phyloP scores from a whole-genome alignment of 306 rosid genomes.

The Lathyrus aphaca region DNA sequence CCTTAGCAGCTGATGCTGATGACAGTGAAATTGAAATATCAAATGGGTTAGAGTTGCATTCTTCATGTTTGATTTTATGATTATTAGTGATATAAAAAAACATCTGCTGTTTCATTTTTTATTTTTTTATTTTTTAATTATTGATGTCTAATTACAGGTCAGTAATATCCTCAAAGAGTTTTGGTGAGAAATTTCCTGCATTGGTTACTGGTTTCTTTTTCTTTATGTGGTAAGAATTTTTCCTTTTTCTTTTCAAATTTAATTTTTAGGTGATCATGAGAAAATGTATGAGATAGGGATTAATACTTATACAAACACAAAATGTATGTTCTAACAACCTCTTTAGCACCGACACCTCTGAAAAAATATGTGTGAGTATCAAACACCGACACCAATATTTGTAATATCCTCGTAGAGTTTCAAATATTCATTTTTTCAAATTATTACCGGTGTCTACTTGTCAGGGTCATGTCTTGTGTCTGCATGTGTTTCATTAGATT shows the following conservation, averaged over 20 bases:
- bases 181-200: constrained; percentile 29
- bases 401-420: no score
- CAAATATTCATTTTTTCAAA: no score
- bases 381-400: no score
- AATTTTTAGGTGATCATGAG: neutral
- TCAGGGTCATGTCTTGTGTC: no score
- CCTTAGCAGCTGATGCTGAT: constrained; percentile 26
- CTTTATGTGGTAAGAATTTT: constrained; percentile 18
- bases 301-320: neutral
- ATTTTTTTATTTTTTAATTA: neutral
- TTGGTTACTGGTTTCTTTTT: constrained; percentile 32
- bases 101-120: neutral
- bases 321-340: no score
- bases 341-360: no score
- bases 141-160: constrained; percentile 21
- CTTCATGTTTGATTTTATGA: neutral
- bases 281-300: neutral
- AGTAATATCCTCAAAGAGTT: constrained; percentile 16
- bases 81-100: neutral
- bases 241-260: neutral
- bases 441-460: no score
- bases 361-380: no score
- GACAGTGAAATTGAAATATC: neutral
- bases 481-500: no score
- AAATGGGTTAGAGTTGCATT: constrained; percentile 5